Evolutionary conservation across 2,329 filamentous ascomycete genomes (phyloP), one percentile per base, ranked within the genome.

Genomic region (Neocucurbitaria cava): DNA sequence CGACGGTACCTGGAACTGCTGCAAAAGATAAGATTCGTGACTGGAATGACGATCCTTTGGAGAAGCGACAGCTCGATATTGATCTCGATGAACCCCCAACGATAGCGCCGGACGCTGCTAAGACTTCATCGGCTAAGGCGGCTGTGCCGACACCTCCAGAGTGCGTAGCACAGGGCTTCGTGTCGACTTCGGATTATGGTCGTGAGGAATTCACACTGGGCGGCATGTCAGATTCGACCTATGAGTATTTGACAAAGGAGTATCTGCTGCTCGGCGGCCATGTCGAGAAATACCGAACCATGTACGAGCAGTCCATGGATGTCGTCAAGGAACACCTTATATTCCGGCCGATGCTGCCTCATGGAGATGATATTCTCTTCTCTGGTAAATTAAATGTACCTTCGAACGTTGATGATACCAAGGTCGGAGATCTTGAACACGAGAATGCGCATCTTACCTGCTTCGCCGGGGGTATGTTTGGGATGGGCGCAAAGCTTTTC

Each of bases 391-490:
- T 80, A 2, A 71, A 68, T n/a, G 77, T 78, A 21, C 71, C 42
- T 66, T 75, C 65, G 0, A 42, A 26, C 1, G 47, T 54, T 23
- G 58, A 64, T 66, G 54, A 66, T 63, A 18, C 71, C 61, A 58
- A 63, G 38, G 28, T 53, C 11, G 44, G 61, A 6, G 58, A 64
- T 30, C 65, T 79, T 0, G 64, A 75, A 39, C 62, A 71, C 1
- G 75, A 79, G 35, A 75, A 78, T 10, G 84, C 88, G 53, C 89
- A 92, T 68, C 78, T 91, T 1, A 82, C 83, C 3, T 92, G 89
- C 73, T 92, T 90, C 68, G 79, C 84, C 3, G 89, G 89, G 6
- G 89, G 88, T 9, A 87, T 89, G 79, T 87, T 90, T 41, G 89
- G 81, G 1, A 81, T 92, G 31, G 87, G 84, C 1, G 86, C 88